These are phyloP conservation scores for Candida quercuum DNA, from an alignment of 805 yeast genomes.

Conservation along the genomic window DNA sequence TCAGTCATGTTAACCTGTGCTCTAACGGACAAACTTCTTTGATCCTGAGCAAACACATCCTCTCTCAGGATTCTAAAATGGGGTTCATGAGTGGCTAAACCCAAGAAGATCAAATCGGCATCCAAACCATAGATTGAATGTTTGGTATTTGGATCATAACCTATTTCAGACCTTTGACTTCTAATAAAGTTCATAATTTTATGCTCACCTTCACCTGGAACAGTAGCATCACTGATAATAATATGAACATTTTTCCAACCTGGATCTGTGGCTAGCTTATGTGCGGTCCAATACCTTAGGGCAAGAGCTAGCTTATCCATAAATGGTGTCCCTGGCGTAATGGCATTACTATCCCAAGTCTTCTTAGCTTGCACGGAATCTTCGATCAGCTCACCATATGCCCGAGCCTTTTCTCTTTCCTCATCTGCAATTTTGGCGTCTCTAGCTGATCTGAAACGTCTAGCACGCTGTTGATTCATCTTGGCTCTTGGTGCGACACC, in stretches of 20 bases:
- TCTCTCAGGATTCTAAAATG: constrained; percentile 91
- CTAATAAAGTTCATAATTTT: constrained; percentile 95
- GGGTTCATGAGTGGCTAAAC: constrained; percentile 97
- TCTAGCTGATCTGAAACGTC: constrained; percentile 87
- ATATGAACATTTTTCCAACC: constrained; percentile 91
- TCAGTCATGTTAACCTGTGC: constrained; percentile 56
- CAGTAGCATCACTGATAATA: constrained; percentile 90
- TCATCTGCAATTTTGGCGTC: constrained; percentile 81
- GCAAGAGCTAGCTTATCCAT: constrained; percentile 87
- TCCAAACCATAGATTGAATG: constrained; percentile 97
- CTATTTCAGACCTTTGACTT: constrained; percentile 80
- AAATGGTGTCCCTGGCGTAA: constrained; percentile 98
- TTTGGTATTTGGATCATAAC: constrained; percentile 86
- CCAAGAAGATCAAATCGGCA: constrained; percentile 94
- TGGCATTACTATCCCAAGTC: constrained; percentile 93
- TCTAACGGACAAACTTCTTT: constrained; percentile 35
- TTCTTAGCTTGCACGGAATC: constrained; percentile 66
- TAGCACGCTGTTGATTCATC: constrained; percentile 94
- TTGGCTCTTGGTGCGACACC: constrained; percentile 99
- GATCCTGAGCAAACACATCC: constrained; percentile 81
- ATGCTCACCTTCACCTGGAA: constrained; percentile 99
- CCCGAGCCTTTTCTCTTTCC: constrained; percentile 44
- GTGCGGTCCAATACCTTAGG: constrained; percentile 87
- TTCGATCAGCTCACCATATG: constrained; percentile 62
- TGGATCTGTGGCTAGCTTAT: constrained; percentile 81